Evolutionary conservation across 495 filamentous ascomycete species (phyloP), one percentile per base, ranked within the genome.

Genomic region (Hypomontagnella monticulosa): DNA sequence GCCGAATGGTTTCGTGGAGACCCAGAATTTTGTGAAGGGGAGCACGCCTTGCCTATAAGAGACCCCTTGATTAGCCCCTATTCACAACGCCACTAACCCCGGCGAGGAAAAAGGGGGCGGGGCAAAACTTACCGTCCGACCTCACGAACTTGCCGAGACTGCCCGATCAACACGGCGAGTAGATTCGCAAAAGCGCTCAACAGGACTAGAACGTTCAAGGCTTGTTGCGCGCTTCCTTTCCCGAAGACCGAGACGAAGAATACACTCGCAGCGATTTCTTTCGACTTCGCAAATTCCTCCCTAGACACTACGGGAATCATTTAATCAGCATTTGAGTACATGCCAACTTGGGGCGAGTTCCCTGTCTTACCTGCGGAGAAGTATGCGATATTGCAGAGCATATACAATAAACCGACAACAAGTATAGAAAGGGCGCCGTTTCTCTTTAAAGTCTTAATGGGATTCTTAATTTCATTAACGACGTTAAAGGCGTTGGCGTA

Each of bases 221-320:
- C 87, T 16, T 75, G 75, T 3, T 82, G 73, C 0, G 85, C 84
- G 9, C 77, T 71, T 8, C 77, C 76, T 15, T 70, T 61, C 4
- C 87, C 87, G 46, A 91, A 88, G 0, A 88, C 85, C 4, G 79
- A 78, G 12, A 81, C 71, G 66, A 89, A 89, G 71, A 89, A 89
- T 0, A 88, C 60, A 18, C 78, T 75, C 1, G 87, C 87, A 2
- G 83, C 84, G 6, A 83, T 81, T 34, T 83, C 79, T 42, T 83
- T 82, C 0, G 86, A 85, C 0, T 73, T 65, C 4, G 78, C 61
- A 7, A 89, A 79, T 33, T 86, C 79, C 1, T 78, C 76, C 67
- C 83, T 85, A 4, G 81, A 79, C 0, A 87, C 85, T 70, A 51
- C 14, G 4, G 1, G 15, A 16, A 27, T 14, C 19, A 3, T n/a